Evolutionary conservation across 2,329 filamentous ascomycete genomes (phyloP).

Genomic region (Aspergillus intermedius): DNA sequence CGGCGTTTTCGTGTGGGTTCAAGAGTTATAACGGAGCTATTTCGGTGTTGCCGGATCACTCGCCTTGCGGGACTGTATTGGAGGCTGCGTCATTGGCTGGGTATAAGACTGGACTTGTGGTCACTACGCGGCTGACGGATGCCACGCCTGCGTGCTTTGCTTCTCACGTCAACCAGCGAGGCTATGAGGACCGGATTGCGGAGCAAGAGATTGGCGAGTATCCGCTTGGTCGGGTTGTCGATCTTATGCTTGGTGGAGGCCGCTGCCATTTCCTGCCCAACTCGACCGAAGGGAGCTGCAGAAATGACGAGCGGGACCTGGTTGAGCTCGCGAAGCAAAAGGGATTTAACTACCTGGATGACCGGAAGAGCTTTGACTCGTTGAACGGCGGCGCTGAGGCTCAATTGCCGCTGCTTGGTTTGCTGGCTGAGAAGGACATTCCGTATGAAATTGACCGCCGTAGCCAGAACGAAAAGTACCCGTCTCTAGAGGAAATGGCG

Average conservation of each 20-base stretch:
- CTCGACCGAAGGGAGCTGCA: constrained; percentile 70
- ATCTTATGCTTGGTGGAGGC: constrained; percentile 88
- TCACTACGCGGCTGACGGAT: constrained; percentile 91
- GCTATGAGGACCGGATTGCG: constrained; percentile 84
- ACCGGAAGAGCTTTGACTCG: constrained; percentile 67
- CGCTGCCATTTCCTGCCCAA: constrained; percentile 91
- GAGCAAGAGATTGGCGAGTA: constrained; percentile 87
- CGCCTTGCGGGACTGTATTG: constrained; percentile 83
- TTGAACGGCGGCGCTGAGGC: constrained; percentile 61
- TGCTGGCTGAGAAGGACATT: constrained; percentile 76
- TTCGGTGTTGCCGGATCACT: constrained; percentile 74
- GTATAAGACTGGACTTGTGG: constrained; percentile 87
- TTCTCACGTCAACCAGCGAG: constrained; percentile 71
- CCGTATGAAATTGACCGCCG: constrained; percentile 90
- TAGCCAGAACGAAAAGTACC: constrained; percentile 71
- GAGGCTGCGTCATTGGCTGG: constrained; percentile 90
- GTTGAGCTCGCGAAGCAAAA: constrained; percentile 65
- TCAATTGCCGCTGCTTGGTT: constrained; percentile 73
- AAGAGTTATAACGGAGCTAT: constrained; percentile 99
- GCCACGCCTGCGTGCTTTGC: constrained; percentile 95
- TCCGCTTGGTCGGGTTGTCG: constrained; percentile 77
- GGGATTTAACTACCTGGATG: constrained; percentile 72
- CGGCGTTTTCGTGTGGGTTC: constrained; percentile 82
- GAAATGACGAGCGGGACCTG: constrained; percentile 70
- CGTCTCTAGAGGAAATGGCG: constrained; percentile 87